Base-by-base conservation (phyloP, 257 asterid genomes). In the Solanum peruvianum region DNA sequence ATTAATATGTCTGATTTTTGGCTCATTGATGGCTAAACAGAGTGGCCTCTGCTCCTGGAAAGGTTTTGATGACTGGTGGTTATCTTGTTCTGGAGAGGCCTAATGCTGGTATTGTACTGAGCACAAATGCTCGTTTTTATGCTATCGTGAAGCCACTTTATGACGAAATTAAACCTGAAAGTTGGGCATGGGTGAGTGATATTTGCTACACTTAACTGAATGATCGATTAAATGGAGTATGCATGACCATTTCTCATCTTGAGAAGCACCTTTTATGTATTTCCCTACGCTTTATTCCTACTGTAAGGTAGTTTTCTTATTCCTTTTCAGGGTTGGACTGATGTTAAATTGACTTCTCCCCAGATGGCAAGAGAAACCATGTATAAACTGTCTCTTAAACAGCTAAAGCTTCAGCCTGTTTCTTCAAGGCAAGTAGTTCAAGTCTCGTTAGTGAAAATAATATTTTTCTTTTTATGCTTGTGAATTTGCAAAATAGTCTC, bases 31-130 rank as follows among this genome's bases (percentile, higher is more conserved):
- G 82, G 47, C n/a, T n/a, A 73, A 66, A 78, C 69, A 97, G 99
- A 88, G 95, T 95, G 87, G 98, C 98, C 85, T 97, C 99, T 89
- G 98, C 99, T 91, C 99, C 99, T 58, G 99, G 99, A 75, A 97
- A 97, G 93, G 99, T 97, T 90, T 90, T 97, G 94, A 93, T 97
- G 95, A 97, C 98, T 2, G 99, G 99, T 27, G 99, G 99, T 49
- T 97, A 97, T 93, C 98, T 97, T 89, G 90, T 97, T 72, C 86
- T 97, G 91, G 99, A 96, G 95, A 95, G 98, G 95, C 99, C 98
- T n/a, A 95, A 96, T 92, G 97, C 99, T 27, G 99, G 99, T 90
- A 93, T 95, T 85, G 99, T 97, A 21, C 93, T 97, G 87, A 97
- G 99, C 88, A 96, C 99, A 27, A 97, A 97, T 93, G 96, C 99